Evolutionary conservation across 1,284 basidiomycete species (phyloP).

Genomic region (Ceratobasidium theobromae): DNA sequence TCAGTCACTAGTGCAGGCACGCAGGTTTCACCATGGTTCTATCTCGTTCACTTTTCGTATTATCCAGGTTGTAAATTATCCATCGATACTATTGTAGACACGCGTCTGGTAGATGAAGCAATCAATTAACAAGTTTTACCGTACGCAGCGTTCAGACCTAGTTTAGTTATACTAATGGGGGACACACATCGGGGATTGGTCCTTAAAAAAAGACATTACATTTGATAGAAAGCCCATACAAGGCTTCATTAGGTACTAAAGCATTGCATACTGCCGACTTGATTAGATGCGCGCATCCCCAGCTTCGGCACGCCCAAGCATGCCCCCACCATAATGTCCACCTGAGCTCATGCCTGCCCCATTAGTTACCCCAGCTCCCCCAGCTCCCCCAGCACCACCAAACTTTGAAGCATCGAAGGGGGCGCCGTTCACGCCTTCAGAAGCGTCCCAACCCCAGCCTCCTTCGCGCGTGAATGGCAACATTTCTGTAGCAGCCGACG

Average conservation of each 20-base stretch:
- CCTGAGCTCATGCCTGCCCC: constrained; percentile 3
- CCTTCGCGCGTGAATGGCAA: constrained; percentile 51
- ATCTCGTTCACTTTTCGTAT: background rate
- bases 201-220: too few relatives aligned
- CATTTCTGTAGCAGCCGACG: constrained; percentile 43
- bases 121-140: too few relatives aligned
- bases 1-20: constrained; percentile 59
- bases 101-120: background rate
- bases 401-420: constrained; percentile 38
- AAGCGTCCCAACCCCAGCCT: constrained; percentile 45
- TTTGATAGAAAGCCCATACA: too few relatives aligned
- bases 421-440: constrained; percentile 37
- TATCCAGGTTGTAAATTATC: background rate
- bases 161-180: too few relatives aligned
- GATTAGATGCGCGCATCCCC: background rate
- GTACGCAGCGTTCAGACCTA: too few relatives aligned
- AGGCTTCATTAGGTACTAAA: too few relatives aligned
- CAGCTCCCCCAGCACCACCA: background rate
- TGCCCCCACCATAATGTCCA: constrained; percentile 13
- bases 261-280: too few relatives aligned
- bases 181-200: too few relatives aligned
- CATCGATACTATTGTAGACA: background rate
- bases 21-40: background rate
- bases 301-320: constrained; percentile 12
- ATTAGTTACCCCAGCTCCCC: too few relatives aligned